A percentile compares a stretch with the other conserved stretches of the same genome.
These are phyloP conservation scores for Fusarium clavum DNA, from an alignment of 2,329 filamentous ascomycete species.

Conservation along the genomic window DNA sequence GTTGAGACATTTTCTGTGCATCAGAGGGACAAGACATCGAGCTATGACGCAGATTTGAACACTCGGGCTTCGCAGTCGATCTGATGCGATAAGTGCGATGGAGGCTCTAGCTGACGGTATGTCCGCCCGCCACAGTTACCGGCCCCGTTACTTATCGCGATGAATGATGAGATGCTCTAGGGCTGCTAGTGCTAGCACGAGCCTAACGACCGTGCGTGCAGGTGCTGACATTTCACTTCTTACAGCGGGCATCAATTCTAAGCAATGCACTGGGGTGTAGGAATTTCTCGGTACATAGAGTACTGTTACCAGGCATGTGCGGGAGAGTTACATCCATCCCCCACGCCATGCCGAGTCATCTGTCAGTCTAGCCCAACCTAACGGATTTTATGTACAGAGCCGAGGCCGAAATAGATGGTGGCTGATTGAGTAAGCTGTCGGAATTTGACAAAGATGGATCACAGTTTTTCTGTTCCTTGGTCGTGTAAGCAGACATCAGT, in stretches of 20 bases:
- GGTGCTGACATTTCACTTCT: slow-evolving; percentile 1
- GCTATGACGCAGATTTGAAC: slow-evolving; percentile 20
- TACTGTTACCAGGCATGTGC: neutral
- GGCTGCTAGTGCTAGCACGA: slow-evolving; percentile 36
- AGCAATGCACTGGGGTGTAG: neutral
- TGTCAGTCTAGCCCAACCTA: slow-evolving; percentile 17
- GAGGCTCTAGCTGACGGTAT: slow-evolving; percentile 20
- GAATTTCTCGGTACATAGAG: slow-evolving; percentile 19
- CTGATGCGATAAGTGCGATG: slow-evolving; percentile 3
- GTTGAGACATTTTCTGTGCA: slow-evolving; percentile 2
- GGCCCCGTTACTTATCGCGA: slow-evolving; percentile 19
- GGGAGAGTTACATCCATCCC: slow-evolving; percentile 21
- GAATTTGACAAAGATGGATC: slow-evolving; percentile 16
- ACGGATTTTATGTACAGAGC: slow-evolving; percentile 24
- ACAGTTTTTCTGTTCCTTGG: slow-evolving; percentile 7
- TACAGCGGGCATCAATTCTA: neutral
- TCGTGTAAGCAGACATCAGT: slow-evolving; percentile 25
- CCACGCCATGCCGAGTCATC: slow-evolving; percentile 36
- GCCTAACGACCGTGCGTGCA: slow-evolving; percentile 19
- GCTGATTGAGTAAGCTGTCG: slow-evolving; percentile 32
- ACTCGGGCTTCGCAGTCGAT: neutral
- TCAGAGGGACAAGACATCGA: neutral
- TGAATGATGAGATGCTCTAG: slow-evolving; percentile 27
- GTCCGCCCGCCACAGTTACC: slow-evolving; percentile 26
- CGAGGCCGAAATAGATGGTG: slow-evolving; percentile 30